Conservation (phyloP, 345 rosid genomes). For the Acer yangbiense region DNA sequence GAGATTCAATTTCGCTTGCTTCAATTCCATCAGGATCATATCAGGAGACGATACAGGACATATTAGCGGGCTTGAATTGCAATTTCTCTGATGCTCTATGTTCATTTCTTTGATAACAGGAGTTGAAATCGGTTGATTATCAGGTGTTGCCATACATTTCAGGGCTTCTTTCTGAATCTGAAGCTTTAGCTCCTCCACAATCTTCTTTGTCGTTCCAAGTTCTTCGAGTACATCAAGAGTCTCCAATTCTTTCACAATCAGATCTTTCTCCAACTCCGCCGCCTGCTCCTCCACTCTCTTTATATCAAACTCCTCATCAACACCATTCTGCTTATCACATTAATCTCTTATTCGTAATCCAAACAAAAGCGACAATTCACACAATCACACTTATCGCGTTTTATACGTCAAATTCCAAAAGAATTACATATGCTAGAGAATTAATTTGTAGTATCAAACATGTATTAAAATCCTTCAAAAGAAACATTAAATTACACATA, state of each 20-base stretch:
- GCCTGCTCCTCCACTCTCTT: slow-evolving; percentile 93
- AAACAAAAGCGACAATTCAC: no score
- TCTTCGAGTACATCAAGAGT: slow-evolving; percentile 94
- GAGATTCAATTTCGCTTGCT: slow-evolving; percentile 84
- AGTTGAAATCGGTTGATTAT: slow-evolving; percentile 40
- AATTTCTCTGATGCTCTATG: slow-evolving; percentile 39
- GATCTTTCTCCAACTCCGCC: slow-evolving; percentile 84
- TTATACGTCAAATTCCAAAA: no score
- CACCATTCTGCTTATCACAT: slow-evolving; percentile 37
- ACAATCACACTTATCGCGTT: no score
- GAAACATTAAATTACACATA: no score
- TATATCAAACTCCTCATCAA: slow-evolving; percentile 71
- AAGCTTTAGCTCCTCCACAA: slow-evolving; percentile 84
- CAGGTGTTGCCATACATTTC: slow-evolving; percentile 55
- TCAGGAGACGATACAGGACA: slow-evolving; percentile 68
- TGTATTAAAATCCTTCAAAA: no score
- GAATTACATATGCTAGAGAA: no score
- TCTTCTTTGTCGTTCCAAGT: slow-evolving; percentile 77
- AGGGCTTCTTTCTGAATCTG: slow-evolving; percentile 84
- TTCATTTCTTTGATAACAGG: slow-evolving; percentile 65
- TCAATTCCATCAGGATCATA: slow-evolving; percentile 75
- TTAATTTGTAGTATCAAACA: no score
- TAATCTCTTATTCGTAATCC: neutral
- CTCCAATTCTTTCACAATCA: slow-evolving; percentile 89
- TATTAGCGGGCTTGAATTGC: slow-evolving; percentile 30